Base-by-base conservation (phyloP, 192 early-diverging fungal species). In the Backusella sp. region DNA sequence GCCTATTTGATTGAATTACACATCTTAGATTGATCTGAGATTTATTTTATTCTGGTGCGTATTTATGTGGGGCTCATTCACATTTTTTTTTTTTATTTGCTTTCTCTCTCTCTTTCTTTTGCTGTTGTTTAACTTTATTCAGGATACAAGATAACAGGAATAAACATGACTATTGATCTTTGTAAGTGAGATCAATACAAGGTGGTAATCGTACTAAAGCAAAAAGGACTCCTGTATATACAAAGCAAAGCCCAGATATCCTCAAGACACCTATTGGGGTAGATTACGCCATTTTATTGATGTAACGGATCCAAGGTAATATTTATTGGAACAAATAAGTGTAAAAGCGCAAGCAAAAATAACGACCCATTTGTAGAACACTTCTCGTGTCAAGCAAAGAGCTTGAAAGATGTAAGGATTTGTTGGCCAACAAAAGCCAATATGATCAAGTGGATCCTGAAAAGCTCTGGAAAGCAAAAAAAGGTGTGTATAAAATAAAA, bases 231-330 rank as follows among this genome's bases (percentile, higher is more conserved):
- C 2, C 14, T 34, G 26, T 17, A 70, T 26, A 23, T 3, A 42
- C n/a, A 46, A 70, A 88, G 87, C 86, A 68, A 85, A 86, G 74
- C 82, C 87, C 62, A 42, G 77, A 32, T 89, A 87, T 79, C 91
- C 93, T 72, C 93, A 92, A 73, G 83, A 83, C 23, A 93, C 89
- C 0, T 95, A 95, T 79, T 78, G 84, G 49, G 94, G 94, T 30
- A 86, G 94, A 28, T 83, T 95, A 46, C 68, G 85, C 56, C 93
- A 94, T 75, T 95, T 95, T 80, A 83, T 91, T 17, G 86, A 91
- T 69, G 68, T 95, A 14, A 94, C 93, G 11, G 86, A 93, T 79
- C 91, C 90, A 30, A 72, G 87, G 88, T 89, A 68, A 36, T 35
- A 56, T 44, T 52, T 9, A 19, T 37, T 39, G 17, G 23, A 4